Base-by-base conservation (phyloP, 2,329 filamentous ascomycete genomes). In the Fusarium coffeatum region DNA sequence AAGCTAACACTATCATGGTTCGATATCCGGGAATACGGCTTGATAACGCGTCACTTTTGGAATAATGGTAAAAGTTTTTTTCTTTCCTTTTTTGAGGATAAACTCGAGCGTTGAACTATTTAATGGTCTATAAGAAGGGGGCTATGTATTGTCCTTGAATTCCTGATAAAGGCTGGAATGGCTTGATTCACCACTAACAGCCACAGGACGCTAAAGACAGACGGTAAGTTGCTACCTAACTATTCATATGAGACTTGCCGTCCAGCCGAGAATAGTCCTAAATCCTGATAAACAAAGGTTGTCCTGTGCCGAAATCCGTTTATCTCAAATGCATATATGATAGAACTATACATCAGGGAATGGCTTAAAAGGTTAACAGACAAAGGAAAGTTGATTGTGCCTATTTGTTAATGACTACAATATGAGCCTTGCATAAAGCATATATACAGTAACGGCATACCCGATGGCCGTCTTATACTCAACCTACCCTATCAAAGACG, bases 1-100 rank as follows among this genome's bases (percentile, higher is more conserved):
- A 64, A 50, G 42, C 51, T 51, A 51, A 30, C 45, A 64, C 54
- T 66, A 43, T 32, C 57, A 49, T 50, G 50, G 34, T 49, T 55
- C 34, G 23, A 66, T 25, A 37, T 18, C 22, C 62, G 55, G 47
- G n/a, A 66, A 60, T 48, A 60, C 63, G 47, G 47, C 54, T 22
- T 66, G 54, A 22, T 13, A 66, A 59, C 47, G n/a, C 61, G 61
- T 66, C 47, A 60, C 32, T 43, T 18, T 40, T 27, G 15, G n/a
- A 41, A 18, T 34, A 27, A 28, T 18, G 15, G 18, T 34, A 30
- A 8, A 22, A n/a, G 41, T 25, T 20, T 45, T 41, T 27, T 28
- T 49, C 27, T 25, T 3, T 3, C 28, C 30, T 25, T 37, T 9
- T 25, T 37, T 9, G 13, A 43, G 37, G 28, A 28, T 18, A 15